Evolutionary conservation across 495 filamentous ascomycete species (phyloP).

Genomic region (Hypomontagnella monticulosa): DNA sequence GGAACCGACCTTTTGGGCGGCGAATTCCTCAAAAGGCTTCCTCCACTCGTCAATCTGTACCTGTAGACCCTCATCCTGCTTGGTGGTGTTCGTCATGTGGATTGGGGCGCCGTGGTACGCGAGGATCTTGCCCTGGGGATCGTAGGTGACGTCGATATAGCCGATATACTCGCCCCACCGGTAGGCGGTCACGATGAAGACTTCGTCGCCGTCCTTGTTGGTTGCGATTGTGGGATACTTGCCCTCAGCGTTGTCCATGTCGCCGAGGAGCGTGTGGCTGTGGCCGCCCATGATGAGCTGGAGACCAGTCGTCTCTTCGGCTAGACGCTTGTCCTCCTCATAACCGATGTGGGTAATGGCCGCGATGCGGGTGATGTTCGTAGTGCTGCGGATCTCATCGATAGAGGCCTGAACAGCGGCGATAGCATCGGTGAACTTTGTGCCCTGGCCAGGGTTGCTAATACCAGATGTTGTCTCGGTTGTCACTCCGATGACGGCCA

Average conservation of each 20-base stretch:
- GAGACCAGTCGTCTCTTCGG: conserved; percentile 59
- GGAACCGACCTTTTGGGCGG: conserved; percentile 57
- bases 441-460: conserved; percentile 60
- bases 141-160: conserved; percentile 67
- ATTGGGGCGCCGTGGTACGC: conserved; percentile 66
- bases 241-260: conserved; percentile 58
- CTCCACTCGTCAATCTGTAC: conserved; percentile 61
- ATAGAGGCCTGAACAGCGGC: conserved; percentile 62
- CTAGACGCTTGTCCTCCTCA: conserved; percentile 63
- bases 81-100: conserved; percentile 63
- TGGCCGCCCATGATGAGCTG: conserved; percentile 69
- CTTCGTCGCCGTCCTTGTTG: conserved; percentile 67
- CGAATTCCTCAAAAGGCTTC: conserved; percentile 61
- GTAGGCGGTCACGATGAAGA: conserved; percentile 68
- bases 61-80: conserved; percentile 61
- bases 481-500: conserved; percentile 67
- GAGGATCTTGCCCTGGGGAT: conserved; percentile 60
- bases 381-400: conserved; percentile 58
- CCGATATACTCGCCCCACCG: conserved; percentile 70
- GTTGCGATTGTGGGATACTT: conserved; percentile 65
- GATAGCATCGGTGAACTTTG: conserved; percentile 60
- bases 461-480: conserved; percentile 63
- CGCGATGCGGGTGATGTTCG: conserved; percentile 63
- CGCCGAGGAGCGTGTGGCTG: conserved; percentile 66
- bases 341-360: conserved; percentile 70